phyloP scores from a whole-genome alignment of 176 grass and related monocot species.

The Panicum miliaceum region DNA sequence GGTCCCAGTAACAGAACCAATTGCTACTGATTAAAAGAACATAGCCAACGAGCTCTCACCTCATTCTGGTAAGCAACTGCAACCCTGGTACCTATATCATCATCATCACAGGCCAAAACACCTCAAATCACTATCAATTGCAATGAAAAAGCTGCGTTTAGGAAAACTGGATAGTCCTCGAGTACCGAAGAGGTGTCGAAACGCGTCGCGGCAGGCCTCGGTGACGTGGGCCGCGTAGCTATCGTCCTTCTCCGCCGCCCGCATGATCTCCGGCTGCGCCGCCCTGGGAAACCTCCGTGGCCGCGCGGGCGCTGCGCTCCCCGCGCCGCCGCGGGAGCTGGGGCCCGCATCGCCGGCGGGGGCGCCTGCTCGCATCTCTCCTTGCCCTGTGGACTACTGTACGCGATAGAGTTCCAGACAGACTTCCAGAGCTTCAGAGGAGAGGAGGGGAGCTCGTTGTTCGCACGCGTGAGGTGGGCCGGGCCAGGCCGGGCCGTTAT shows the following conservation, averaged over 20 bases:
- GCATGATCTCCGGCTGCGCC: slow-evolving; percentile 97
- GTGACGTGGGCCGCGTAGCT: slow-evolving; percentile 87
- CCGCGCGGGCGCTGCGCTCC: background rate
- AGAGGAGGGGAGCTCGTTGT: background rate
- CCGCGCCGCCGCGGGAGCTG: slow-evolving; percentile 43
- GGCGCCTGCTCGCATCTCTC: slow-evolving; percentile 44
- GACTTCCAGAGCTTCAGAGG: background rate
- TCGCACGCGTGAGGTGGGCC: background rate
- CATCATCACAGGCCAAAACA: slow-evolving; percentile 31
- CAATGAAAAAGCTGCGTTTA: background rate
- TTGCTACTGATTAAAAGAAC: background rate
- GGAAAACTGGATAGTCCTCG: background rate
- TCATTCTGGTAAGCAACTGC: slow-evolving; percentile 88
- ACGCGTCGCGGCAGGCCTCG: slow-evolving; percentile 94
- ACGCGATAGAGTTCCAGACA: background rate
- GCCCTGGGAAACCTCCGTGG: slow-evolving; percentile 64
- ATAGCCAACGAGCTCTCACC: slow-evolving; percentile 50
- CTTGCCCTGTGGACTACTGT: background rate
- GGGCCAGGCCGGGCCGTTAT: slow-evolving; percentile 9
- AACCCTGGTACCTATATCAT: slow-evolving; percentile 76
- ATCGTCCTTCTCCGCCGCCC: slow-evolving; percentile 97
- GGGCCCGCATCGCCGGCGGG: slow-evolving; percentile 59
- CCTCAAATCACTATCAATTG: slow-evolving; percentile 15
- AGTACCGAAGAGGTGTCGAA: slow-evolving; percentile 86
- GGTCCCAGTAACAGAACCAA: background rate